These are phyloP conservation scores for Salvia hispanica DNA, from an alignment of 257 asterid species.

Conservation along the genomic window DNA sequence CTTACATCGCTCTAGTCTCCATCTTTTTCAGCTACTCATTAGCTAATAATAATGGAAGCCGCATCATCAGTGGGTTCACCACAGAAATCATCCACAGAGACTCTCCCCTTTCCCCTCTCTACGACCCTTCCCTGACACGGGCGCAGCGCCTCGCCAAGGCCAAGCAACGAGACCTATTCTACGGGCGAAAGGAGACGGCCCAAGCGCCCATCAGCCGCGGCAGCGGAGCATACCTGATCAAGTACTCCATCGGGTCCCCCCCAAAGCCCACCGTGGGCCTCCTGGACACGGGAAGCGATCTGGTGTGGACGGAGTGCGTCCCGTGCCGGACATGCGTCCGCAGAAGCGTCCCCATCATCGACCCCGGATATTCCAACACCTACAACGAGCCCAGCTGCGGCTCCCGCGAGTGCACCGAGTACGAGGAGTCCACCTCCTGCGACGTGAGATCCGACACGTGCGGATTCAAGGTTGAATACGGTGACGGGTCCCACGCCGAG, in stretches of 20 bases:
- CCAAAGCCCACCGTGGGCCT: conserved; percentile 49
- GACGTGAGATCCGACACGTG: conserved; percentile 16
- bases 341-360: no score
- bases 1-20: no score
- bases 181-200: neutral
- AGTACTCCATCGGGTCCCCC: conserved; percentile 47
- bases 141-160: no score
- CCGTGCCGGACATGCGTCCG: conserved; percentile 40
- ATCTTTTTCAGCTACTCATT: no score
- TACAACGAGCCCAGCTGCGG: neutral
- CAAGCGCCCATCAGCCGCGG: conserved; percentile 30
- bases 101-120: no score
- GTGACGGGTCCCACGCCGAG: conserved; percentile 35
- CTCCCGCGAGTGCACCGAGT: conserved; percentile 5
- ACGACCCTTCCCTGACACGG: no score
- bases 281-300: conserved; percentile 63
- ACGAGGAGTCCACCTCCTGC: neutral
- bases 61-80: no score
- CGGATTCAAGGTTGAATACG: conserved; percentile 33
- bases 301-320: conserved; percentile 62
- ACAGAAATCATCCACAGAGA: no score
- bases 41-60: no score
- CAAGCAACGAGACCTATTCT: conserved; percentile 30
- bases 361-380: no score
- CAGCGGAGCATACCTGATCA: conserved; percentile 58